These are phyloP conservation scores for Mrakia hoshinonis DNA, from an alignment of 768 basidiomycete species.

Conservation along the genomic window DNA sequence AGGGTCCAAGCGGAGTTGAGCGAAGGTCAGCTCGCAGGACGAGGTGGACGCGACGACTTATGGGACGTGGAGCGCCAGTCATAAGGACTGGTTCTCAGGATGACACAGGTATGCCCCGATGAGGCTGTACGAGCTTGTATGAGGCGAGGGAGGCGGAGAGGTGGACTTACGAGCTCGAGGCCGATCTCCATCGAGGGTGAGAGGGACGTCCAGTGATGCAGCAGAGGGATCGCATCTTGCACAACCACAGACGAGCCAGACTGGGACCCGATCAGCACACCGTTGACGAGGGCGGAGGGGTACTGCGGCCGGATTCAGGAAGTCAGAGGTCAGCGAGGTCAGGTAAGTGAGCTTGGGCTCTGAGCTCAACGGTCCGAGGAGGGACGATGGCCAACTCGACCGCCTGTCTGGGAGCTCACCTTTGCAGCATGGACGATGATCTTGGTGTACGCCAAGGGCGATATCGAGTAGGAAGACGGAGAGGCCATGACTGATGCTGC, in stretches of 20 bases:
- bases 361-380: neutral
- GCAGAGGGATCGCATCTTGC: slow-evolving; percentile 62
- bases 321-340: neutral
- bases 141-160: neutral
- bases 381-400: neutral
- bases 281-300: slow-evolving; percentile 65
- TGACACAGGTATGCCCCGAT: slow-evolving; percentile 1
- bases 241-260: slow-evolving; percentile 39
- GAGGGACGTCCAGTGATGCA: slow-evolving; percentile 76
- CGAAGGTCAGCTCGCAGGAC: slow-evolving; percentile 31
- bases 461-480: slow-evolving; percentile 47
- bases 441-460: slow-evolving; percentile 60
- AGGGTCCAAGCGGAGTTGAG: neutral
- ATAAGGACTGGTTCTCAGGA: slow-evolving; percentile 40
- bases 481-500: neutral
- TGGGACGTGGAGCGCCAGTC: slow-evolving; percentile 43
- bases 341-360: neutral
- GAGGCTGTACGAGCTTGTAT: neutral
- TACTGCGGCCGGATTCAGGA: slow-evolving; percentile 42
- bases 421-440: slow-evolving; percentile 67
- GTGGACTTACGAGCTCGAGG: slow-evolving; percentile 56
- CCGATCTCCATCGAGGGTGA: slow-evolving; percentile 82
- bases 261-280: slow-evolving; percentile 60
- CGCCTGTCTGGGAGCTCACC: neutral
- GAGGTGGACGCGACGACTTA: neutral